A percentile compares a stretch with the other conserved stretches of the same genome.
These are phyloP conservation scores for Multifurca ochricompacta DNA, from an alignment of 768 basidiomycete species.

Conservation along the genomic window DNA sequence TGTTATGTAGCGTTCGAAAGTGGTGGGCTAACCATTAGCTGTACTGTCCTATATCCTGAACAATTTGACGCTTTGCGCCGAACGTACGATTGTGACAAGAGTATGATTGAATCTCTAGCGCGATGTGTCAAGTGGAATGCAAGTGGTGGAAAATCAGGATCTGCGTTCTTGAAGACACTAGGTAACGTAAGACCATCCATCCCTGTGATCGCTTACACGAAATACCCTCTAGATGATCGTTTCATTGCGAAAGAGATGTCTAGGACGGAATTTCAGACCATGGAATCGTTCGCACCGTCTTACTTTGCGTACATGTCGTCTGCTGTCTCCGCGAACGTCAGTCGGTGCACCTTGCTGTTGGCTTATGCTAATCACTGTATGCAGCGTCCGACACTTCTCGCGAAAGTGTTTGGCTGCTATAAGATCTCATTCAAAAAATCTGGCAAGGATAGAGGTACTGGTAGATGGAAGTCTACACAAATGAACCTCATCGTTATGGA, in stretches of 20 bases:
- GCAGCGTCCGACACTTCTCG: conserved; percentile 87
- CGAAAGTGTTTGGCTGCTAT: conserved; percentile 96
- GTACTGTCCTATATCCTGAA: conserved; percentile 91
- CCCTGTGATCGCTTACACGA: not conserved
- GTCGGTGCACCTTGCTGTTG: conserved; percentile 24
- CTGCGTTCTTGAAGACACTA: conserved; percentile 91
- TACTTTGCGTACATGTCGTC: conserved; percentile 99
- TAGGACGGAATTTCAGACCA: conserved; percentile 80
- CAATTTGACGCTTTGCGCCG: conserved; percentile 92
- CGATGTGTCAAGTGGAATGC: conserved; percentile 96
- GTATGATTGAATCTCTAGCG: conserved; percentile 88
- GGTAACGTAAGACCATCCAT: conserved; percentile 38
- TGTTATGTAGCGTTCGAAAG: conserved; percentile 70
- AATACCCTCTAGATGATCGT: conserved; percentile 65
- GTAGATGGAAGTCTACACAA: conserved; percentile 71
- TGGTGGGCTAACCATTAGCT: conserved; percentile 83
- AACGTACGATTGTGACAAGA: conserved; percentile 90
- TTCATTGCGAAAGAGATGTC: conserved; percentile 98
- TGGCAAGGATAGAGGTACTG: conserved; percentile 55
- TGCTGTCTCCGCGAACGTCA: conserved; percentile 76
- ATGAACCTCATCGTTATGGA: conserved; percentile 99
- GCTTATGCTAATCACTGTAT: conserved; percentile 3
- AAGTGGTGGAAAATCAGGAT: conserved; percentile 93
- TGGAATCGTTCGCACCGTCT: conserved; percentile 94
- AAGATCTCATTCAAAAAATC: conserved; percentile 86